These are phyloP conservation scores for Aristolochia fimbriata DNA, from an alignment of 164 flowering plant species.

Conservation along the genomic window DNA sequence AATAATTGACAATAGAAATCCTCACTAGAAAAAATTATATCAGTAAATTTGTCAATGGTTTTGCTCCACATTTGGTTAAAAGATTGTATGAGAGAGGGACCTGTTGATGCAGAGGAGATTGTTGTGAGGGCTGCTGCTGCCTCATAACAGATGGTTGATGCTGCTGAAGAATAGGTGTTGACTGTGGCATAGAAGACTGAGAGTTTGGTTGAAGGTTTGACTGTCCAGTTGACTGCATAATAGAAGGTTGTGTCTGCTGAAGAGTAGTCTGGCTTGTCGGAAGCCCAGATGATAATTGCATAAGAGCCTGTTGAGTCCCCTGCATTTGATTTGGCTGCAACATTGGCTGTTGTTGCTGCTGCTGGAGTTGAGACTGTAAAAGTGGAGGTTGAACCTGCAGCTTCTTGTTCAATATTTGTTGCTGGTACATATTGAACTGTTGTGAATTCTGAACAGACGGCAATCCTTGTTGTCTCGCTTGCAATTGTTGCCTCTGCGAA, in stretches of 20 bases:
- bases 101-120: conserved; percentile 32
- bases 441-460: conserved; percentile 13
- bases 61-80: background rate
- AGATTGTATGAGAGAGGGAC: background rate
- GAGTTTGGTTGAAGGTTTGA: conserved; percentile 58
- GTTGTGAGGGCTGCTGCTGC: conserved; percentile 41
- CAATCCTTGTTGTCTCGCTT: conserved; percentile 41
- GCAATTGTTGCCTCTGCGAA: conserved; percentile 53
- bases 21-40: no score
- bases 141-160: conserved; percentile 58
- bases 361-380: conserved; percentile 59
- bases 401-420: conserved; percentile 33
- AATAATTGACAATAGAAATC: no score
- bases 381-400: conserved; percentile 42
- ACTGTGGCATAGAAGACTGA: conserved; percentile 48
- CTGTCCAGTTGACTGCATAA: conserved; percentile 38
- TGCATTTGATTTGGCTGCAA: conserved; percentile 61
- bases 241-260: conserved; percentile 42
- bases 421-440: conserved; percentile 29
- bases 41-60: no score
- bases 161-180: conserved; percentile 51
- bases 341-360: conserved; percentile 49
- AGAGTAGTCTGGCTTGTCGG: conserved; percentile 20
- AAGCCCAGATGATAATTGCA: conserved; percentile 39
- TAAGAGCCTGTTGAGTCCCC: conserved; percentile 47